phyloP scores from a whole-genome alignment of 176 grass and related monocot species.

The Eragrostis curvula region DNA sequence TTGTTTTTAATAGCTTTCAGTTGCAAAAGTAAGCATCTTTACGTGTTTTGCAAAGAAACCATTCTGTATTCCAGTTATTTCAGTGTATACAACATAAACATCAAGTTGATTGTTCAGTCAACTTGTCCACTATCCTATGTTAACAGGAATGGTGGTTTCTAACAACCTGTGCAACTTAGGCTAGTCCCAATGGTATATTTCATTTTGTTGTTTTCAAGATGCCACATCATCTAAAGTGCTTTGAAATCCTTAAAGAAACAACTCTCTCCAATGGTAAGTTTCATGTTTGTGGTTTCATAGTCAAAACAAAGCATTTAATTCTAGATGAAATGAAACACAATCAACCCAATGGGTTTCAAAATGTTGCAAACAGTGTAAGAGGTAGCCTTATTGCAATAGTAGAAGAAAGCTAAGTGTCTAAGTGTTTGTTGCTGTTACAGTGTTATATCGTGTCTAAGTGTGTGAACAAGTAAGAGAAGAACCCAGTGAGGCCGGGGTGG shows the following conservation, averaged over 20 bases:
- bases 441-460: not conserved
- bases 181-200: too few species aligned
- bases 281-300: too few species aligned
- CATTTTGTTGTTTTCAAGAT: too few species aligned
- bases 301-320: too few species aligned
- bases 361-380: too few species aligned
- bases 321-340: too few species aligned
- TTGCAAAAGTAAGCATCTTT: constrained; percentile 26
- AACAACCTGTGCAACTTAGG: not conserved
- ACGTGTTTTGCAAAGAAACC: not conserved
- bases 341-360: too few species aligned
- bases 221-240: too few species aligned
- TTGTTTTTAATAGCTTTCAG: constrained; percentile 8
- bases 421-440: not conserved
- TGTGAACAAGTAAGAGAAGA: not conserved
- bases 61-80: not conserved
- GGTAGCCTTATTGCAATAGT: not conserved
- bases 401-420: not conserved
- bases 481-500: too few species aligned
- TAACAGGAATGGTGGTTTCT: not conserved
- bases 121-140: not conserved
- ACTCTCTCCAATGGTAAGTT: too few species aligned
- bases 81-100: not conserved
- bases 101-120: not conserved
- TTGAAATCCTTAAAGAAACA: too few species aligned